These are phyloP conservation scores for Zasmidium citrigriseum DNA, from an alignment of 2,329 filamentous ascomycete species.

Conservation along the genomic window DNA sequence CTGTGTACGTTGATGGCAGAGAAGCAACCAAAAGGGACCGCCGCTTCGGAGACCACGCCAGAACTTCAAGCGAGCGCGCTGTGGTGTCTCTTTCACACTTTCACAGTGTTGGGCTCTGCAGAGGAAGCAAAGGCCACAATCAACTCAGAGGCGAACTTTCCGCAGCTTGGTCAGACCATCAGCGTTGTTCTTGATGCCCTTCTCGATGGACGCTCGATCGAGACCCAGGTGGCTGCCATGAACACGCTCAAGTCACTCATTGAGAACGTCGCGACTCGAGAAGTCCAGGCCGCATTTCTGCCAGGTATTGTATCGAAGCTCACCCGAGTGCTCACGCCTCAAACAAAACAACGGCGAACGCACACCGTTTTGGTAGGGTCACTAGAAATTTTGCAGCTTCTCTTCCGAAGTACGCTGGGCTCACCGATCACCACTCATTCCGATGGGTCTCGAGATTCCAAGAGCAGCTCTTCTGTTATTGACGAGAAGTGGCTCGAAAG, in stretches of 20 bases:
- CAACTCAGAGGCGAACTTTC: conserved; percentile 64
- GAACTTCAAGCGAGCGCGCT: conserved; percentile 75
- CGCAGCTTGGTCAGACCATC: conserved; percentile 78
- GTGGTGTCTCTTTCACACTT: conserved; percentile 66
- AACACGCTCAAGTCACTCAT: conserved; percentile 64
- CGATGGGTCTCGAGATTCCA: not conserved
- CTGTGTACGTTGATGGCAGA: conserved; percentile 80
- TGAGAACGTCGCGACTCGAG: conserved; percentile 65
- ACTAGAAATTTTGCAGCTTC: conserved; percentile 23
- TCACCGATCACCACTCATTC: not conserved
- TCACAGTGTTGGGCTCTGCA: conserved; percentile 56
- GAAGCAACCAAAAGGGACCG: conserved; percentile 63
- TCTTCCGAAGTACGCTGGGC: conserved; percentile 25
- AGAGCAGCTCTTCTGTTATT: conserved; percentile 32
- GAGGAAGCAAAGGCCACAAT: conserved; percentile 48
- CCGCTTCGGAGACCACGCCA: conserved; percentile 60
- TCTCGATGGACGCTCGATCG: conserved; percentile 62
- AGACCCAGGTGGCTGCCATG: conserved; percentile 72
- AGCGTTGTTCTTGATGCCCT: conserved; percentile 76
- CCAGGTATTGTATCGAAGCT: conserved; percentile 85
- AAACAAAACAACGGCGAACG: conserved; percentile 60
- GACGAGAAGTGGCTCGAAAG: conserved; percentile 69
- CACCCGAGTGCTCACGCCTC: conserved; percentile 71
- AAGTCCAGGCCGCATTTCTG: conserved; percentile 80
- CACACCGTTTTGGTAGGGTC: conserved; percentile 60